Evolutionary conservation across 345 rosid species (phyloP), one percentile per base, ranked within the genome.

Genomic region (Syzygium grande): DNA sequence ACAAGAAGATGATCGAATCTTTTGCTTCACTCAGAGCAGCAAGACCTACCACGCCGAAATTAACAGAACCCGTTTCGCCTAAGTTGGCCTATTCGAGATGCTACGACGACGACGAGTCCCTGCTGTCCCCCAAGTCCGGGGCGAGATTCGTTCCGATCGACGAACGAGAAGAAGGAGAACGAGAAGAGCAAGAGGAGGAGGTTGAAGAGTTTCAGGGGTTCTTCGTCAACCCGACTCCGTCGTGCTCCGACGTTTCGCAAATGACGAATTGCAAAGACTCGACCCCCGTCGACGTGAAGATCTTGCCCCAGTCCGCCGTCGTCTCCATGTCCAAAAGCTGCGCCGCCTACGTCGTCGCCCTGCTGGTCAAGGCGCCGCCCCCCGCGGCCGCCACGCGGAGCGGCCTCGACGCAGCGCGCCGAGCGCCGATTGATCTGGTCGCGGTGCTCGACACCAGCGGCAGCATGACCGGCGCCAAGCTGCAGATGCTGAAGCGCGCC

Each of bases 61-160:
- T 19, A 12, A 12, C 86, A 22, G 86, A 54, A 41, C 86, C 49
- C n/a, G 38, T 30, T 56, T 29, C 63, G 61, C 86, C 61, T 10
- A 86, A 83, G 16, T 86, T 55, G 63, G 79, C 89, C 34, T 88
- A 85, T 86, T 90, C 91, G 21, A 92, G 93, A 87, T 92, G 91
- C 59, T 97, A 97, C 89, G 94, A 95, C 11, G 99, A 97, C 49
- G 99, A 97, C 54, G 99, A 97, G 93, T 96, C 97, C 38, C 88
- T 97, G 88, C 85, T 92, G 49, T 93, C 97, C 5, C 92, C 94
- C n/a, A 86, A 54, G 65, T 6, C 17, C 86, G 41, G 86, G 56
- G 65, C 43, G 86, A 85, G 65, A 58, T 85, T 85, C 25, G 3
- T 43, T 85, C 63, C 86, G 61, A 96, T 97, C 25, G 97, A 96